Conservation (phyloP, 495 filamentous ascomycete species). For the Peziza echinospora region DNA sequence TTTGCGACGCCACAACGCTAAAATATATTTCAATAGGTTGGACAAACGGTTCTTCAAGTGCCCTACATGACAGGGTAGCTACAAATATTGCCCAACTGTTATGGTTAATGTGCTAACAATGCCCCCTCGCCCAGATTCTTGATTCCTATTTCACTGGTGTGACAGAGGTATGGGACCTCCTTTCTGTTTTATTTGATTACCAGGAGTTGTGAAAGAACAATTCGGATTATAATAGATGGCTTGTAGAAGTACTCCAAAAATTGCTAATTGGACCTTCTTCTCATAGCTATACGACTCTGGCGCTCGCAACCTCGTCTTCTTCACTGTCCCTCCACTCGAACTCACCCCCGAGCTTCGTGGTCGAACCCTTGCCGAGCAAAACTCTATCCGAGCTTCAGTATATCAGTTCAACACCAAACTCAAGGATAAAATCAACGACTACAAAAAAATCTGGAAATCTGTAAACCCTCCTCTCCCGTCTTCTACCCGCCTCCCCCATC, state of each 20-base stretch:
- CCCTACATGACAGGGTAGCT: not conserved
- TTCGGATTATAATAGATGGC: no score
- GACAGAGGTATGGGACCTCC: not conserved
- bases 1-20: no score
- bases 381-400: not conserved
- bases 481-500: no score
- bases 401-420: not conserved
- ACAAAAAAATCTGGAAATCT: not conserved
- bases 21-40: no score
- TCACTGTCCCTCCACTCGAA: constrained; percentile 21
- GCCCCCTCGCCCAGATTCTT: not conserved
- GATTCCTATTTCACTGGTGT: not conserved
- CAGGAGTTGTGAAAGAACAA: no score
- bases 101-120: no score
- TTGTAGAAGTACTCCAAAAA: not conserved
- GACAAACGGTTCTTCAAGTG: not conserved
- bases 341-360: constrained; percentile 6
- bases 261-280: not conserved
- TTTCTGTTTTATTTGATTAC: not conserved
- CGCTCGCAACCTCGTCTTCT: constrained; percentile 18
- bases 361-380: constrained; percentile 4
- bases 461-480: not conserved
- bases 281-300: not conserved
- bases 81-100: no score
- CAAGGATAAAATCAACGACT: not conserved